phyloP scores from a whole-genome alignment of 148 eudicot genomes.

The Beta vulgaris region DNA sequence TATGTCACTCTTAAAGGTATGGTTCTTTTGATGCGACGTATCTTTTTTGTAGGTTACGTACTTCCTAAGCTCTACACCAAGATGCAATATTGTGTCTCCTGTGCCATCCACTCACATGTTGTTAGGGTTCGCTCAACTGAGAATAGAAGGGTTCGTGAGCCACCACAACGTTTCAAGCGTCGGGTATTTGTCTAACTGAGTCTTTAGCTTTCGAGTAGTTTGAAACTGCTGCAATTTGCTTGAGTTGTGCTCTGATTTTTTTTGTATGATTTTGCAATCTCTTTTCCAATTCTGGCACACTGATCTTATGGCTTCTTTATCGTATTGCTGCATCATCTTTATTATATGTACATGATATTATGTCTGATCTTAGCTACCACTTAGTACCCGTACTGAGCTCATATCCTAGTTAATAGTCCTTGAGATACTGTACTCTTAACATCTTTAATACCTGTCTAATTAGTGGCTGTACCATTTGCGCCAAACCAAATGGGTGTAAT shows the following conservation, averaged over 20 bases:
- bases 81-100: constrained; percentile 41
- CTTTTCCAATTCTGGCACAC: not conserved
- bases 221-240: not conserved
- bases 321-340: too few relatives aligned
- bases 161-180: constrained; percentile 41
- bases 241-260: too few relatives aligned
- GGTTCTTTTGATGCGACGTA: not conserved
- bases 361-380: not conserved
- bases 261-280: too few relatives aligned
- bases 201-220: not conserved
- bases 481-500: too few relatives aligned
- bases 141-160: constrained; percentile 38
- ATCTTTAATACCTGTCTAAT: too few relatives aligned
- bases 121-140: constrained; percentile 43
- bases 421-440: too few relatives aligned
- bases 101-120: constrained; percentile 51
- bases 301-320: too few relatives aligned
- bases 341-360: too few relatives aligned
- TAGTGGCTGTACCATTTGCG: too few relatives aligned
- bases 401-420: too few relatives aligned
- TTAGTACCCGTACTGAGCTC: too few relatives aligned
- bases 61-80: constrained; percentile 46
- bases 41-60: constrained; percentile 26
- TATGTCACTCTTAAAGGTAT: not conserved
- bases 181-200: constrained; percentile 26